Evolutionary conservation across 179 eudicot species (phyloP).

Genomic region (Nepenthes alata): DNA sequence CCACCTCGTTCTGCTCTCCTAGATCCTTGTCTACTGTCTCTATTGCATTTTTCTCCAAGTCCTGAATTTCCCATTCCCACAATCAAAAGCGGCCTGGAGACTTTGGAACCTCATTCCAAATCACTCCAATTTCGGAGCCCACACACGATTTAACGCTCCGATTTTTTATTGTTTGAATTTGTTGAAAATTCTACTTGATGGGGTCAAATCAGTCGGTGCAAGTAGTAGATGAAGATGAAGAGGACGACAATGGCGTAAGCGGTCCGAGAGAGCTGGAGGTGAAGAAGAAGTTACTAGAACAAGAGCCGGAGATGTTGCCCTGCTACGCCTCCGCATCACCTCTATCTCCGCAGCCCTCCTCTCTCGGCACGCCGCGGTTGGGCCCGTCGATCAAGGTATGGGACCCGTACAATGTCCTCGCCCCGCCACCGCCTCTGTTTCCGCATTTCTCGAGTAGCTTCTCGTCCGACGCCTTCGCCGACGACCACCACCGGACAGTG

Average conservation of each 20-base stretch:
- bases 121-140: too few species aligned
- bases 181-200: constrained; percentile 22
- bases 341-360: constrained; percentile 82
- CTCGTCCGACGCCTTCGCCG: constrained; percentile 28
- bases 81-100: too few species aligned
- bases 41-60: too few species aligned
- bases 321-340: constrained; percentile 97
- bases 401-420: constrained; percentile 94
- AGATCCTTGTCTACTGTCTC: too few species aligned
- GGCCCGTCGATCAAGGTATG: constrained; percentile 96
- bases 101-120: too few species aligned
- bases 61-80: too few species aligned
- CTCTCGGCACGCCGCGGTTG: constrained; percentile 75
- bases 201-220: constrained; percentile 72
- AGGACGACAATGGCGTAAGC: constrained; percentile 14
- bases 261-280: constrained; percentile 19
- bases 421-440: constrained; percentile 30
- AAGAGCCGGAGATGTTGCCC: constrained; percentile 92
- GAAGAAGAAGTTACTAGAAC: constrained; percentile 59
- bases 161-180: background rate
- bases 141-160: too few species aligned
- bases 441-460: constrained; percentile 36
- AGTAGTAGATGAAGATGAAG: constrained; percentile 23
- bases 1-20: too few species aligned
- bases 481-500: constrained; percentile 11